Percentiles rank a stretch among this genome's conserved stretches.
Conservation (phyloP, 306 rosid genomes). For the Begonia fuchsioides region DNA sequence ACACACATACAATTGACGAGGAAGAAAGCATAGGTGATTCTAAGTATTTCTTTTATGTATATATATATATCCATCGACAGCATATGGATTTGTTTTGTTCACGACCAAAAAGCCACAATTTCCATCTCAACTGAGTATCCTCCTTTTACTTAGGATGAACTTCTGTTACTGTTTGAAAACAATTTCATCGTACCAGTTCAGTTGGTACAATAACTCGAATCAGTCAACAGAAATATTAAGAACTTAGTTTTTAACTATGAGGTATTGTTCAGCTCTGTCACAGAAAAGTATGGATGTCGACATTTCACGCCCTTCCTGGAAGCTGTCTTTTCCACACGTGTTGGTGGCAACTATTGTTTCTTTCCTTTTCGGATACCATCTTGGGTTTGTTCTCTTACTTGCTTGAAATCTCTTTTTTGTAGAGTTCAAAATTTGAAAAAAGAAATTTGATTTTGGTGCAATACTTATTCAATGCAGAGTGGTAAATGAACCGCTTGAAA, state of each 20-base stretch:
- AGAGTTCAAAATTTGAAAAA: slow-evolving; percentile 1
- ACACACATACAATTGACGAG: slow-evolving; percentile 26
- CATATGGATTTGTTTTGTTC: too few relatives aligned
- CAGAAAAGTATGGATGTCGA: slow-evolving; percentile 30
- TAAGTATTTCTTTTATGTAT: background rate
- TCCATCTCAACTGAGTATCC: too few relatives aligned
- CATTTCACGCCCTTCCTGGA: slow-evolving; percentile 71
- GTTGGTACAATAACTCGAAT: too few relatives aligned
- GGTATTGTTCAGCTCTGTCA: slow-evolving; percentile 33
- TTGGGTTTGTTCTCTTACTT: slow-evolving; percentile 52
- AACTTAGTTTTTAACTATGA: slow-evolving; percentile 16
- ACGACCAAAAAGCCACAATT: too few relatives aligned
- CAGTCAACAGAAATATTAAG: too few relatives aligned
- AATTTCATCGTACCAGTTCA: too few relatives aligned
- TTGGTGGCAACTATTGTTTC: slow-evolving; percentile 64
- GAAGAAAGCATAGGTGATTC: slow-evolving; percentile 60
- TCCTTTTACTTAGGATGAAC: too few relatives aligned
- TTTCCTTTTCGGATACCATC: slow-evolving; percentile 86
- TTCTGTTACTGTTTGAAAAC: too few relatives aligned
- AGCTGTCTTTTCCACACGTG: slow-evolving; percentile 73
- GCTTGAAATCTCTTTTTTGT: slow-evolving; percentile 7
- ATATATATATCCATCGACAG: too few relatives aligned
- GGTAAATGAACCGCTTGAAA: slow-evolving; percentile 93
- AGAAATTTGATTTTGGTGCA: background rate
- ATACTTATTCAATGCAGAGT: slow-evolving; percentile 37